Evolutionary conservation across 2,329 filamentous ascomycete genomes (phyloP).

Genomic region (Nannizziopsis barbatae): DNA sequence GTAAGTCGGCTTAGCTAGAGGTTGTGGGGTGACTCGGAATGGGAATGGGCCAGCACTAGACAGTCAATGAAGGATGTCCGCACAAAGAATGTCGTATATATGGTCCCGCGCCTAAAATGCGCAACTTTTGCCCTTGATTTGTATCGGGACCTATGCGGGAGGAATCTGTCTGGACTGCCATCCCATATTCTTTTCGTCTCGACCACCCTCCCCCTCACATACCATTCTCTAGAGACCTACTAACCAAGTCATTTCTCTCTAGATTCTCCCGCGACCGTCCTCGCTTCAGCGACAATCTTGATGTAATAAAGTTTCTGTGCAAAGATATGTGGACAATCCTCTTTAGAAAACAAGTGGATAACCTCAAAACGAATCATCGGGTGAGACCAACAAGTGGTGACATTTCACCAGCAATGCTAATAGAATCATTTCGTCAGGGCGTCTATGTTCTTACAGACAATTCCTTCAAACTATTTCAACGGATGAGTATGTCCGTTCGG

Average conservation of each 20-base stretch:
- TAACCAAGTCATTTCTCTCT: not conserved
- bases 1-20: constrained; percentile 35
- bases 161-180: too few relatives aligned
- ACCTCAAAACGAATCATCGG: constrained; percentile 94
- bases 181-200: too few relatives aligned
- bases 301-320: constrained; percentile 96
- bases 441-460: constrained; percentile 95
- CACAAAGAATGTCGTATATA: too few relatives aligned
- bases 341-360: constrained; percentile 95
- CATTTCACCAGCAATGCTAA: too few relatives aligned
- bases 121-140: too few relatives aligned
- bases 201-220: too few relatives aligned
- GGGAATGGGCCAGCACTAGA: not conserved
- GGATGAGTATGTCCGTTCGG: constrained; percentile 75
- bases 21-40: not conserved
- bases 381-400: constrained; percentile 42
- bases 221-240: not conserved
- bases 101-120: too few relatives aligned
- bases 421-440: constrained; percentile 43
- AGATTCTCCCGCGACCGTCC: constrained; percentile 54
- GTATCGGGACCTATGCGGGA: too few relatives aligned
- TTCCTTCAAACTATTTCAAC: constrained; percentile 72
- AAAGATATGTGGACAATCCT: constrained; percentile 95
- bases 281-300: constrained; percentile 80
- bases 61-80: not conserved